Conservation (phyloP, 768 basidiomycete species). For the Suillus lakei region DNA sequence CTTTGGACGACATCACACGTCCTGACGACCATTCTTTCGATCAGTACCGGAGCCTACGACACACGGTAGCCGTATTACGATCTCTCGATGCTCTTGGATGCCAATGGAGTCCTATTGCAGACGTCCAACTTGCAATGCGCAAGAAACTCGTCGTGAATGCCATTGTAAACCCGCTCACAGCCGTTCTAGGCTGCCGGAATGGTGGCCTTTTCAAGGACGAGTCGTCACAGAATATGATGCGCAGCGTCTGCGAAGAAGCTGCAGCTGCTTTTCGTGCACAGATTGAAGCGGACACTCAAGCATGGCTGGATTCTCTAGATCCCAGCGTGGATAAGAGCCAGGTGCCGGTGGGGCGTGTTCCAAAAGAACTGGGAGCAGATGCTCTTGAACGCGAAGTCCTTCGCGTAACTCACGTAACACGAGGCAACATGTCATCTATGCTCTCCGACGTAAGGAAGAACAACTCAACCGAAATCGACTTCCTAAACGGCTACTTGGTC, state of each 20-base stretch:
- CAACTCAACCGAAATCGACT: slow-evolving; percentile 75
- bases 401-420: slow-evolving; percentile 61
- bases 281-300: slow-evolving; percentile 43
- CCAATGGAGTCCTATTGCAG: slow-evolving; percentile 66
- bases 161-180: slow-evolving; percentile 85
- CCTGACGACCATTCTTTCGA: slow-evolving; percentile 37
- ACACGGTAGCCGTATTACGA: slow-evolving; percentile 69
- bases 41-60: slow-evolving; percentile 64
- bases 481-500: slow-evolving; percentile 81
- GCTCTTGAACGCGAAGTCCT: slow-evolving; percentile 60
- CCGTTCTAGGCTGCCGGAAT: slow-evolving; percentile 79
- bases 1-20: slow-evolving; percentile 56
- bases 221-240: slow-evolving; percentile 49
- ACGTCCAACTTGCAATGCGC: slow-evolving; percentile 71
- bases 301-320: slow-evolving; percentile 28
- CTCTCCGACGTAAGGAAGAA: slow-evolving; percentile 69
- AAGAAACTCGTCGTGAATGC: slow-evolving; percentile 84
- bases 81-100: slow-evolving; percentile 59
- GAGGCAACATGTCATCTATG: slow-evolving; percentile 81
- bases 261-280: slow-evolving; percentile 60
- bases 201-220: slow-evolving; percentile 64
- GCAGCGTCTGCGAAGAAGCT: slow-evolving; percentile 73
- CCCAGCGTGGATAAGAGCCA: slow-evolving; percentile 26
- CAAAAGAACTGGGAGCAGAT: slow-evolving; percentile 47
- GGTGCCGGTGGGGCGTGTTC: slow-evolving; percentile 43